Conservation (phyloP, 345 rosid genomes). For the Sisymbrium altissimum region DNA sequence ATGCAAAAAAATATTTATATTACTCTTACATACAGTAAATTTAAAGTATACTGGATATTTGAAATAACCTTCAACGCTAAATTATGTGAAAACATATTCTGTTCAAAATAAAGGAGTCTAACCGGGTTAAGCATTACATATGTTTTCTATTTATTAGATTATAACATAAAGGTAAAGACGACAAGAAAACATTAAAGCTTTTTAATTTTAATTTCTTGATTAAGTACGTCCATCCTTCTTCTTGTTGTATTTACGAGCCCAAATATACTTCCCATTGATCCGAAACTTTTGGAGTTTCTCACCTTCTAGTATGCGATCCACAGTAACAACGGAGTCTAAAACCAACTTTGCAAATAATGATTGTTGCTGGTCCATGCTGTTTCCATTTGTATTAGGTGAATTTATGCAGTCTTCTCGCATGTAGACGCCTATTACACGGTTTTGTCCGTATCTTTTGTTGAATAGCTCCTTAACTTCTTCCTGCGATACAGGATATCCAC, state of each 20-base stretch:
- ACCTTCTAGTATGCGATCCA: slow-evolving; percentile 23
- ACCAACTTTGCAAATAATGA: slow-evolving; percentile 22
- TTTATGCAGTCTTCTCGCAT: background rate
- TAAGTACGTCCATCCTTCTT: background rate
- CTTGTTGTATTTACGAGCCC: slow-evolving; percentile 35
- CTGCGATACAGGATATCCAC: slow-evolving; percentile 43
- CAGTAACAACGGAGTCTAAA: slow-evolving; percentile 10
- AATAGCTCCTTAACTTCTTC: slow-evolving; percentile 36
- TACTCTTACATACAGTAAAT: no score
- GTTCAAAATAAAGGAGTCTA: background rate
- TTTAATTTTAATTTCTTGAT: background rate
- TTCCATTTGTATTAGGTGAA: background rate
- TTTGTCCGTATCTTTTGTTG: slow-evolving; percentile 18
- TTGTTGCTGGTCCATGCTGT: background rate
- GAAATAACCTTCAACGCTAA: background rate
- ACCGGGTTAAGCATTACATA: background rate
- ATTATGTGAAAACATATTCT: slow-evolving; percentile 4
- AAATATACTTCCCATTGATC: slow-evolving; percentile 34
- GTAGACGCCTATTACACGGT: slow-evolving; percentile 15
- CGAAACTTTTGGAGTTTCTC: background rate
- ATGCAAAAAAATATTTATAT: no score
- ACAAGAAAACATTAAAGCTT: background rate
- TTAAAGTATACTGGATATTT: no score
- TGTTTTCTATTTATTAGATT: slow-evolving; percentile 1
- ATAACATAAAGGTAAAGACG: background rate